phyloP scores from a whole-genome alignment of 2,329 filamentous ascomycete species.

The Trichoderma afroharzianum region DNA sequence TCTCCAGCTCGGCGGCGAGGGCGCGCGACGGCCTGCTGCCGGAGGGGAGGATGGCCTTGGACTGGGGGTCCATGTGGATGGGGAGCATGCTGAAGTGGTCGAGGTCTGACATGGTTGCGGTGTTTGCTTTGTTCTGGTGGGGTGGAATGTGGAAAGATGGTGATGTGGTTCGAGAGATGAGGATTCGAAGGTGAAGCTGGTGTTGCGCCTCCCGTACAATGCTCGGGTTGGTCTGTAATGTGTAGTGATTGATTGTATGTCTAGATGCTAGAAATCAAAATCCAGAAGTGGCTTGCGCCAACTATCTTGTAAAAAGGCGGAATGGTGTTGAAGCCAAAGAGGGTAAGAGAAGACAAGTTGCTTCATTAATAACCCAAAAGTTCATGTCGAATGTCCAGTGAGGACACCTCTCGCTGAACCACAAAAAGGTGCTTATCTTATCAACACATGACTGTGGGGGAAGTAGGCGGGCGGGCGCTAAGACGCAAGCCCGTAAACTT shows the following conservation, averaged over 20 bases:
- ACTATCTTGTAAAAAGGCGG: not conserved
- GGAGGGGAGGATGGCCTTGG: constrained; percentile 61
- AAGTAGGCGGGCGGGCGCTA: not conserved
- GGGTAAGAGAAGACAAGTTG: not conserved
- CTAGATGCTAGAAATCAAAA: not conserved
- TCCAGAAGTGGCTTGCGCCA: not conserved
- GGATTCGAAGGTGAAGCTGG: not conserved
- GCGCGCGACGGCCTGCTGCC: constrained; percentile 38
- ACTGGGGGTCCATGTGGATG: constrained; percentile 73
- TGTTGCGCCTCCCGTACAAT: not conserved
- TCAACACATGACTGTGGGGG: constrained; percentile 34
- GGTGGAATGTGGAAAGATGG: not conserved
- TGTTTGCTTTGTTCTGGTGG: not conserved
- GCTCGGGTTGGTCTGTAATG: not conserved
- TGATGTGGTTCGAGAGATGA: not conserved
- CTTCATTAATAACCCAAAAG: not conserved
- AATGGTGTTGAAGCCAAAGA: not conserved
- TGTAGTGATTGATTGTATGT: not conserved
- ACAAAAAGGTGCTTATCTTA: constrained; percentile 32
- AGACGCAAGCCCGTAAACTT: not conserved
- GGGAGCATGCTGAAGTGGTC: constrained; percentile 81
- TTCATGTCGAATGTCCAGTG: not conserved
- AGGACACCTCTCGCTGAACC: constrained; percentile 18
- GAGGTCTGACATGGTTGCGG: constrained; percentile 50
- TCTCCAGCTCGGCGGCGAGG: constrained; percentile 62